Evolutionary conservation across 1,284 basidiomycete species (phyloP).

Genomic region (Puccinia hordei): DNA sequence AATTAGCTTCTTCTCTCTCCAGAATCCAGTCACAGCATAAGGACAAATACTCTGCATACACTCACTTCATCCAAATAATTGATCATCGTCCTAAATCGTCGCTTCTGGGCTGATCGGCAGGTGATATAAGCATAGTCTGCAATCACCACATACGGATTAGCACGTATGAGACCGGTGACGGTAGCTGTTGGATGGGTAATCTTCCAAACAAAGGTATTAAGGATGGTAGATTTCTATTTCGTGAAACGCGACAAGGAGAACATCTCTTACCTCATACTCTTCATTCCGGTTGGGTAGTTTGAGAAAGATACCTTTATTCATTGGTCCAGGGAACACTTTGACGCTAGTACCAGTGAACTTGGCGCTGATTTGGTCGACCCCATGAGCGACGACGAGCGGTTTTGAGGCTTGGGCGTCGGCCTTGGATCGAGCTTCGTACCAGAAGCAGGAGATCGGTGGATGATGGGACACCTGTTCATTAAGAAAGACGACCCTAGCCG

Average conservation of each 20-base stretch:
- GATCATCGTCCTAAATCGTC: conserved; percentile 74
- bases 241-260: background rate
- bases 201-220: conserved; percentile 60
- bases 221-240: background rate
- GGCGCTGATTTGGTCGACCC: conserved; percentile 85
- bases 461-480: conserved; percentile 84
- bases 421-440: conserved; percentile 63
- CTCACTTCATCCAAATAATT: conserved; percentile 94
- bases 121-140: conserved; percentile 79
- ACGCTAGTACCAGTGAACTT: conserved; percentile 62
- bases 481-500: conserved; percentile 59
- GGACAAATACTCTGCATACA: no score
- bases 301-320: conserved; percentile 86
- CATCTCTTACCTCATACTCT: conserved; percentile 67
- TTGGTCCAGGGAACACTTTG: conserved; percentile 76
- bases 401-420: conserved; percentile 11
- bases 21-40: no score
- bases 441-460: conserved; percentile 88
- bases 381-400: conserved; percentile 52
- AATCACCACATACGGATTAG: conserved; percentile 85
- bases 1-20: background rate
- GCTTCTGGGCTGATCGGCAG: conserved; percentile 67
- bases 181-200: conserved; percentile 85
- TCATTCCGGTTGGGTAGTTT: conserved; percentile 74
- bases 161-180: conserved; percentile 88